Evolutionary conservation across 192 early-diverging fungal genomes (phyloP), one percentile per base, ranked within the genome.

Genomic region (Phycomyces blakesleeanus): DNA sequence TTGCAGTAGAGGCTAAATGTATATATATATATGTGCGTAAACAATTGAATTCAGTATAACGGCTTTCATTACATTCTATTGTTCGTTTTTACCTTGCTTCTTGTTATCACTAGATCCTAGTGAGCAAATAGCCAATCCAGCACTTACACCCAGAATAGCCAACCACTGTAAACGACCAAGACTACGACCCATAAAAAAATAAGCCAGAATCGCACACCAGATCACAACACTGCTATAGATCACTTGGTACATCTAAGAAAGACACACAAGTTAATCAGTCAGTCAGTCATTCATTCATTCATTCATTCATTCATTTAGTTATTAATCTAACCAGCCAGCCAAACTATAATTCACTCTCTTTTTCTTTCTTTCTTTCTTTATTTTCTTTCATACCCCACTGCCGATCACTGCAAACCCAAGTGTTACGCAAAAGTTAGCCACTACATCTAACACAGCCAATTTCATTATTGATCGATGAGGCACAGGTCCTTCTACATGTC

Each of bases 201-300:
- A 78, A 4, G 79, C 76, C 16, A 85, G 61, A 50, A 85, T 80
- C 7, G 83, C 83, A 52, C 83, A 85, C 83, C 83, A 85, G 37
- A 85, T 82, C 22, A 85, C 83, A 15, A 85, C 78, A 15, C 79
- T 81, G 42, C 77, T 79, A 57, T 85, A 83, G 49, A 85, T 83
- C 15, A 85, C 78, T 76, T 85, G 83, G 51, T 79, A 85, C 80
- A 82, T 82, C 83, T 85, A 68, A 18, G 27, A 40, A 27, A 57
- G 18, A 24, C 18, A 5, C 12, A 34, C n/a, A n/a, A n/a, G n/a
- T n/a, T n/a, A n/a, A n/a, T n/a, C 29, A 34, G 29, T 7, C 29
- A 34, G 29, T 34, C 29, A 34, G 29, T 34, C 29, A 34, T 40
- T 10, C 26, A 27, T 27, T 24, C 22, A 9, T 29, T 59, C 22